Base-by-base conservation (phyloP, 2,329 filamentous ascomycete species). In the Cryoendolithus antarcticus region DNA sequence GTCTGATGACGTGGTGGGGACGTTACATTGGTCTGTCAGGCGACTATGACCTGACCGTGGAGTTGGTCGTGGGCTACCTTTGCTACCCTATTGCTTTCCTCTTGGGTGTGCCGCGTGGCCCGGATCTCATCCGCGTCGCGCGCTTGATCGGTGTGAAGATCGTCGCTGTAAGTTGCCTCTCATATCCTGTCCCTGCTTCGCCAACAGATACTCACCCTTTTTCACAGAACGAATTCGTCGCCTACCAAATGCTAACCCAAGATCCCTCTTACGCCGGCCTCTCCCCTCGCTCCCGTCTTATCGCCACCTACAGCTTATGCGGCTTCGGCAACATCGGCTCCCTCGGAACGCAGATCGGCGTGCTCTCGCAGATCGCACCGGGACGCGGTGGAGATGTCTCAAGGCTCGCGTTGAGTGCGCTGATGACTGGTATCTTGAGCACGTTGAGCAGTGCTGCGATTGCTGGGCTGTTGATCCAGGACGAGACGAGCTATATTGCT, bases 331-430 rank as follows among this genome's bases (percentile, higher is more conserved):
- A 93, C 66, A 81, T 93, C 50, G 82, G 82, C 39, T 89, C 84
- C 24, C 72, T 93, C 35, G 86, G 86, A 57, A 89, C 86, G 40
- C 86, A 93, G 62, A 91, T 93, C 44, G 86, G 86, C 66, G 84
- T 93, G 42, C 71, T 93, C 38, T 75, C 80, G 3, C 85, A 93
- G 63, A 75, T 93, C 44, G 80, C 83, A 0, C 85, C 86, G 1
- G 69, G 70, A 3, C 75, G 85, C 32, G 72, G 75, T 30, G 82
- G 80, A 42, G 82, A 91, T 50, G 80, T 93, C 4, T 79, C 82
- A 3, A 70, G 70, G 34, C 71, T 93, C 21, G 85, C 85, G 3
- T 41, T 93, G 12, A 86, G 80, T 27, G 83, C 86, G 4, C 70
- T 93, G 46, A 58, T 86, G 38, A 80, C 82, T 0, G 86, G 86